phyloP scores from a whole-genome alignment of 1,284 basidiomycete species.

The Microbotryum scabiosae region DNA sequence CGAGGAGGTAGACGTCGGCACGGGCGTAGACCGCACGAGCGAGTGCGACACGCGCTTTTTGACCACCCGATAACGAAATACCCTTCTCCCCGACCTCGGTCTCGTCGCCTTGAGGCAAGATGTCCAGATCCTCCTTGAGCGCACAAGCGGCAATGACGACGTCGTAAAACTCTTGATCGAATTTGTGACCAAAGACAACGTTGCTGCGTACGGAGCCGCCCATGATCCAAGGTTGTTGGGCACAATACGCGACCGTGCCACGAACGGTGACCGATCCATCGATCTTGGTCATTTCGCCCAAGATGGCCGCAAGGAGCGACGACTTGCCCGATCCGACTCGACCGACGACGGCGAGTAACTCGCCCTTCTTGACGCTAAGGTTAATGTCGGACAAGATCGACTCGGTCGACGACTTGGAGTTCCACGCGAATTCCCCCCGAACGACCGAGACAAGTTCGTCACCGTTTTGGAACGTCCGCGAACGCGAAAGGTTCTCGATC shows the following conservation, averaged over 20 bases:
- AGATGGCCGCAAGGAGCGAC: constrained; percentile 50
- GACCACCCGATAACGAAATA: constrained; percentile 44
- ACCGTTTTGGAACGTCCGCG: constrained; percentile 46
- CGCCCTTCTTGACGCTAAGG: constrained; percentile 69
- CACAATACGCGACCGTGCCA: constrained; percentile 75
- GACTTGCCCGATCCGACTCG: constrained; percentile 84
- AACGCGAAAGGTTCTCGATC: constrained; percentile 41
- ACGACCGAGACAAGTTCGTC: constrained; percentile 55
- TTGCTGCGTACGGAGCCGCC: constrained; percentile 70
- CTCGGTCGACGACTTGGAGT: constrained; percentile 37
- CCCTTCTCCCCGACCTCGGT: constrained; percentile 76
- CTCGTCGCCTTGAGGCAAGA: constrained; percentile 60
- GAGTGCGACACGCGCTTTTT: constrained; percentile 71
- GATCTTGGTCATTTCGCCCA: constrained; percentile 76
- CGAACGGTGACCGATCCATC: constrained; percentile 64
- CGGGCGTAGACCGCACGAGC: constrained; percentile 70
- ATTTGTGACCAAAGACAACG: constrained; percentile 81
- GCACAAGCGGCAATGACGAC: constrained; percentile 61
- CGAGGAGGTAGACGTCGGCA: constrained; percentile 56
- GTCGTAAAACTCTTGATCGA: constrained; percentile 54
- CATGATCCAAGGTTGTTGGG: constrained; percentile 83
- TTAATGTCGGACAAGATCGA: constrained; percentile 70
- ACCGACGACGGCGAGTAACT: constrained; percentile 76
- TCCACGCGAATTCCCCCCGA: constrained; percentile 42
- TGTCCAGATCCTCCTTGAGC: constrained; percentile 64